phyloP scores from a whole-genome alignment of 345 rosid genomes.

The Eutrema yunnanense region DNA sequence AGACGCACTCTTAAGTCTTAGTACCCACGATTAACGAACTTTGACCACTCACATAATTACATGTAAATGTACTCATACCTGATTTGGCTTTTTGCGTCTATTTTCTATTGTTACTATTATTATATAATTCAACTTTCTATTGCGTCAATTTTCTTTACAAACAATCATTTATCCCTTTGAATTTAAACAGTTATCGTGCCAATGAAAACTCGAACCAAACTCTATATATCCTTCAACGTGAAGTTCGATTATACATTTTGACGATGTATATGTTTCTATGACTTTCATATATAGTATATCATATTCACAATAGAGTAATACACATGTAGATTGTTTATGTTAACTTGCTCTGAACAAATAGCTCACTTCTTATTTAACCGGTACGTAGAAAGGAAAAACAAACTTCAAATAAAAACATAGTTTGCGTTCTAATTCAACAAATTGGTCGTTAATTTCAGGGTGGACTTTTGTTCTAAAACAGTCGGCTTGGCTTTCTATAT shows the following conservation, averaged over 20 bases:
- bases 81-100: slow-evolving; percentile 2
- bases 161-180: slow-evolving; percentile 21
- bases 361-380: not conserved
- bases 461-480: not conserved
- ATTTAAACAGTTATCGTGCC: slow-evolving; percentile 1
- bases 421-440: not conserved
- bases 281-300: not conserved
- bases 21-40: slow-evolving; percentile 34
- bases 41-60: slow-evolving; percentile 21
- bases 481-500: not conserved
- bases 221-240: not conserved
- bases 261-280: not conserved
- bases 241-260: not conserved
- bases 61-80: slow-evolving; percentile 14
- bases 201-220: slow-evolving; percentile 10
- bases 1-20: slow-evolving; percentile 18
- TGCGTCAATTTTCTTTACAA: slow-evolving; percentile 16
- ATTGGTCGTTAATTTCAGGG: not conserved
- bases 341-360: not conserved
- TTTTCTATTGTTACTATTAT: slow-evolving; percentile 4
- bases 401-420: not conserved
- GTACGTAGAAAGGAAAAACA: not conserved
- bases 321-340: not conserved
- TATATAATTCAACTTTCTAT: slow-evolving; percentile 1
- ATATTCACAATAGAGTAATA: not conserved